phyloP scores from a whole-genome alignment of 192 early-diverging fungal species.

The Allomyces arbusculus region DNA sequence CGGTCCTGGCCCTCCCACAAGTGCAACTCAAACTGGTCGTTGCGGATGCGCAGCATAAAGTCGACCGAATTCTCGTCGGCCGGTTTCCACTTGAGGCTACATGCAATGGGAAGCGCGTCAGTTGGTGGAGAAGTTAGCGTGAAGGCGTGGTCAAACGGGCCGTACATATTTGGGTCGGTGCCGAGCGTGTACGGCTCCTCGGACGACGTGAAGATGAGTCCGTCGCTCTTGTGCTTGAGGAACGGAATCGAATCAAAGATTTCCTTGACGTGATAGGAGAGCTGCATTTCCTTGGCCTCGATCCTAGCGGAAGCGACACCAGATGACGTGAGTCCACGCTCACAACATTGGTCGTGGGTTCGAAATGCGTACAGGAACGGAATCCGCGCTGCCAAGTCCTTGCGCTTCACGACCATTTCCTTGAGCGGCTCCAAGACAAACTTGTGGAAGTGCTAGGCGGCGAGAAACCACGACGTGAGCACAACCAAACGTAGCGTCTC shows the following conservation, averaged over 20 bases:
- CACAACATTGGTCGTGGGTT: not conserved
- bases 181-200: slow-evolving; percentile 38
- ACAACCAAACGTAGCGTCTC: not conserved
- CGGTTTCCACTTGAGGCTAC: slow-evolving; percentile 73
- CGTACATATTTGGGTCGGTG: slow-evolving; percentile 45
- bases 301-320: slow-evolving; percentile 16
- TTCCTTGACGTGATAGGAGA: slow-evolving; percentile 35
- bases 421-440: slow-evolving; percentile 46
- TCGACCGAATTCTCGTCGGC: slow-evolving; percentile 62
- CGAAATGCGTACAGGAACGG: slow-evolving; percentile 33
- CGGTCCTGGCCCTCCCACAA: slow-evolving; percentile 22
- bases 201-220: slow-evolving; percentile 52
- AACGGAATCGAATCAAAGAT: slow-evolving; percentile 39
- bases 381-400: slow-evolving; percentile 12
- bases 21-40: slow-evolving; percentile 22
- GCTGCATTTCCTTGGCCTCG: slow-evolving; percentile 23
- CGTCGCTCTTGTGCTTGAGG: slow-evolving; percentile 47
- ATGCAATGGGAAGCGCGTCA: not conserved
- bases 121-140: not conserved
- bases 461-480: not conserved
- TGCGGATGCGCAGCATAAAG: slow-evolving; percentile 28
- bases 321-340: slow-evolving; percentile 1
- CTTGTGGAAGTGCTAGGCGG: slow-evolving; percentile 32
- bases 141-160: not conserved
- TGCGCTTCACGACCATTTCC: slow-evolving; percentile 16